These are phyloP conservation scores for Vachellia pachyceras DNA, from an alignment of 306 rosid genomes.

Conservation along the genomic window DNA sequence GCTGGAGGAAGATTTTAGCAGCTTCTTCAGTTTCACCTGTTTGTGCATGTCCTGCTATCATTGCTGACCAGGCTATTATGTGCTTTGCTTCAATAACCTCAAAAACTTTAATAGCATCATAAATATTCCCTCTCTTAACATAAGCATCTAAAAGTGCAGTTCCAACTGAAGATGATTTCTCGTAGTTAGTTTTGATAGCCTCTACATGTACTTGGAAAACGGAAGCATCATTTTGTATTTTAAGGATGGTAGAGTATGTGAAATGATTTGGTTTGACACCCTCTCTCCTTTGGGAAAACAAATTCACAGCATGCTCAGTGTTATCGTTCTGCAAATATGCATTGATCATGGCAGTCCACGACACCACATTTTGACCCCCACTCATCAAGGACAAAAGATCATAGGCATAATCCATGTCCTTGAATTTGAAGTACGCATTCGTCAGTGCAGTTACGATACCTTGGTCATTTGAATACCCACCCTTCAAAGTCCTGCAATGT, in stretches of 20 bases:
- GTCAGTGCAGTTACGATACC: conserved; percentile 66
- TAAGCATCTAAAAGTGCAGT: conserved; percentile 83
- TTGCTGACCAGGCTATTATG: conserved; percentile 90
- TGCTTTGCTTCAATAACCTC: conserved; percentile 68
- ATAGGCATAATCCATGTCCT: conserved; percentile 63
- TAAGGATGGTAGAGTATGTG: conserved; percentile 85
- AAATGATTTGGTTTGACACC: conserved; percentile 78
- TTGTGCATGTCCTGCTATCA: conserved; percentile 83
- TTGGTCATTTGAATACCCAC: conserved; percentile 56
- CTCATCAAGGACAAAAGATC: conserved; percentile 57
- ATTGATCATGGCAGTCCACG: conserved; percentile 92
- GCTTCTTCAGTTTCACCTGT: conserved; percentile 74
- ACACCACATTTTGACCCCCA: conserved; percentile 62
- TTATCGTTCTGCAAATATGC: conserved; percentile 75
- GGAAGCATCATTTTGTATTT: conserved; percentile 56
- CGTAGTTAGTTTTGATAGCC: conserved; percentile 72
- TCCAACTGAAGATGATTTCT: conserved; percentile 77
- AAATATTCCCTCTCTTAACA: conserved; percentile 58
- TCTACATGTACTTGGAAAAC: conserved; percentile 72
- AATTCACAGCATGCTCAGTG: conserved; percentile 56
- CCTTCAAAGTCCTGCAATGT: conserved; percentile 68
- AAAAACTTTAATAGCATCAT: conserved; percentile 71
- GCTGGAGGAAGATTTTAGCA: conserved; percentile 57
- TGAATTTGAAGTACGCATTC: conserved; percentile 76
- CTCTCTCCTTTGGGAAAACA: conserved; percentile 62